Base-by-base conservation (phyloP, 2,329 filamentous ascomycete genomes). In the Piedraia hortae region DNA sequence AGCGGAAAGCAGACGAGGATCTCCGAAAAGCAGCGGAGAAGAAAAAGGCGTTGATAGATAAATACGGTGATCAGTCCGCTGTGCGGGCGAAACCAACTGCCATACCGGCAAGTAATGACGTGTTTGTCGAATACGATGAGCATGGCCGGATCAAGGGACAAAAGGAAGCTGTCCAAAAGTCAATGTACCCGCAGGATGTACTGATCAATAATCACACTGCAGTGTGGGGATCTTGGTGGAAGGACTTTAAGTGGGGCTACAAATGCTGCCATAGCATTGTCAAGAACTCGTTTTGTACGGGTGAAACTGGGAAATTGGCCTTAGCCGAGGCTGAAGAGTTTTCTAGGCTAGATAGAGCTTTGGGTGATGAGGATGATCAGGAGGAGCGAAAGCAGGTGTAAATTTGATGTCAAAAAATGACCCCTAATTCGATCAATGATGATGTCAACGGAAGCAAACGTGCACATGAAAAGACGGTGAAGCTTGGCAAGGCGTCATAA, bases 151-250 rank as follows among this genome's bases (percentile, higher is more conserved):
- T 93, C 50, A 93, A 93, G 48, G 80, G 82, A n/a, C 64, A 64
- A 12, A 67, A 69, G 1, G 72, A 69, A 41, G 62, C 62, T 24
- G 59, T 60, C 23, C 71, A 69, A 22, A 82, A 73, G 43, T 89
- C 77, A 18, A 93, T 91, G 42, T 97, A 97, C 39, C 48, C 67
- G 4, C 85, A 97, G 40, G 77, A 97, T 37, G 56, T 91, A 1
- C 51, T 72, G 24, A 60, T 71, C 42, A 82, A 89, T 51, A 97
- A 97, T 39, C 85, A 97, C 47, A 77, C 64, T 3, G 69, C 71
- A 0, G 69, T 90, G 3, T 97, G 78, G 74, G 85, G 85, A 21
- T 90, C 78, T 38, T 97, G 85, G 85, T 97, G 85, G 85, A 62
- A 66, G 23, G 67, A 75, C 39, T 93, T 91, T 49, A 62, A 70